Percentiles rank a stretch among this genome's conserved stretches.
These are phyloP conservation scores for Chenopodium album DNA, from an alignment of 148 eudicot genomes.

Conservation along the genomic window DNA sequence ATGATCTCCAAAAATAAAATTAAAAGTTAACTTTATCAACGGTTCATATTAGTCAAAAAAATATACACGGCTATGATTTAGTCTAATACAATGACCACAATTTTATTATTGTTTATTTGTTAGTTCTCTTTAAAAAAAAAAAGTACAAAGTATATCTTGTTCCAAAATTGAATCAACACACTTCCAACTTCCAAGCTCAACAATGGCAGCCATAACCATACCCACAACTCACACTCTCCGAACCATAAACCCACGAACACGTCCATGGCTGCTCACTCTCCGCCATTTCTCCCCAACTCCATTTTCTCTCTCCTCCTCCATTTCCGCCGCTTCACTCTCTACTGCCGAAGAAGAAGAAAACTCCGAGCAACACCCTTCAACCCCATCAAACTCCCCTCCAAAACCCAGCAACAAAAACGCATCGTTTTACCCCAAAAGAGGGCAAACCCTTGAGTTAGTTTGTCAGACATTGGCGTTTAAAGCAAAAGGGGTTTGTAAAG, in stretches of 20 bases:
- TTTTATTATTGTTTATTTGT: too few species aligned
- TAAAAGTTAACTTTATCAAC: too few species aligned
- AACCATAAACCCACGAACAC: slow-evolving; percentile 27
- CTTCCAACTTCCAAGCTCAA: slow-evolving; percentile 8
- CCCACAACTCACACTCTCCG: slow-evolving; percentile 34
- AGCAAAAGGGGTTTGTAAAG: slow-evolving; percentile 87
- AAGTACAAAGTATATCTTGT: background rate
- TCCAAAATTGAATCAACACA: background rate
- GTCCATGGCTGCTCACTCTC: slow-evolving; percentile 40
- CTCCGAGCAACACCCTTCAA: slow-evolving; percentile 22
- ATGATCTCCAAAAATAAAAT: too few species aligned
- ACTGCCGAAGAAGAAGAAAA: slow-evolving; percentile 22
- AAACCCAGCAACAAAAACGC: slow-evolving; percentile 21
- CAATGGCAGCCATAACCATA: slow-evolving; percentile 33
- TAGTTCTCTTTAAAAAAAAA: too few species aligned
- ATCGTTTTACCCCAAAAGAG: slow-evolving; percentile 76
- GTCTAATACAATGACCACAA: too few species aligned
- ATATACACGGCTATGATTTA: too few species aligned
- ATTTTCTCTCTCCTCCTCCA: slow-evolving; percentile 22
- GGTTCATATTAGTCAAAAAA: too few species aligned
- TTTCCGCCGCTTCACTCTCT: slow-evolving; percentile 14
- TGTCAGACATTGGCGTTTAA: slow-evolving; percentile 79
- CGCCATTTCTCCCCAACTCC: slow-evolving; percentile 25
- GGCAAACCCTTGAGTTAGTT: slow-evolving; percentile 69
- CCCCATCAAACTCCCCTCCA: slow-evolving; percentile 13